Evolutionary conservation across 2,329 filamentous ascomycete genomes (phyloP).

Genomic region (Phialocephala subalpina): DNA sequence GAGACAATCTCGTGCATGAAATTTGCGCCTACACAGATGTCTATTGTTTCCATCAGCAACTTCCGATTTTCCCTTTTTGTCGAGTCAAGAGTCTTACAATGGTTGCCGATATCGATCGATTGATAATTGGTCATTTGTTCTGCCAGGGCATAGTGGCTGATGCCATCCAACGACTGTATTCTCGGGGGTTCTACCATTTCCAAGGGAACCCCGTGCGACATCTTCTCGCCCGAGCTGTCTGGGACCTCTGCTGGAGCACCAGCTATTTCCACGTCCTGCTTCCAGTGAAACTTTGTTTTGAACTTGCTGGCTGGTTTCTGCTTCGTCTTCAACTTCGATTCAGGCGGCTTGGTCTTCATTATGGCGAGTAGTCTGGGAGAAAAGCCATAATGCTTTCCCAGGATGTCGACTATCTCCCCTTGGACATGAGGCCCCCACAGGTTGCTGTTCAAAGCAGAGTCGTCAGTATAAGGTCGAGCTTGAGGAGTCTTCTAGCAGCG

Average conservation of each 20-base stretch:
- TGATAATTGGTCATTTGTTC: slow-evolving; percentile 80
- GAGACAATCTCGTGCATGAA: slow-evolving; percentile 57
- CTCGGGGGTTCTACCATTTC: background rate
- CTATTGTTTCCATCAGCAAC: slow-evolving; percentile 47
- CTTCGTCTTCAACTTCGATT: slow-evolving; percentile 17
- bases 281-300: slow-evolving; percentile 22
- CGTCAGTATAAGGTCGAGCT: slow-evolving; percentile 16
- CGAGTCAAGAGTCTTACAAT: slow-evolving; percentile 55
- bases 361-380: slow-evolving; percentile 71
- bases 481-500: slow-evolving; percentile 9
- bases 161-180: slow-evolving; percentile 8
- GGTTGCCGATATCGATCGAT: slow-evolving; percentile 72
- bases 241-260: slow-evolving; percentile 7
- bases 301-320: slow-evolving; percentile 27
- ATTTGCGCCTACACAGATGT: slow-evolving; percentile 77
- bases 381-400: slow-evolving; percentile 72
- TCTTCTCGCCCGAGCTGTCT: background rate
- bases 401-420: slow-evolving; percentile 57
- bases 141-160: slow-evolving; percentile 58
- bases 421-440: slow-evolving; percentile 74
- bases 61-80: background rate
- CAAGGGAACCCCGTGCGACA: background rate
- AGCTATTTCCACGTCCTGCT: slow-evolving; percentile 38
- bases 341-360: slow-evolving; percentile 64
- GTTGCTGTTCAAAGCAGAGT: slow-evolving; percentile 56